Conservation (phyloP, 768 basidiomycete genomes). For the Macrocybe gigantea region DNA sequence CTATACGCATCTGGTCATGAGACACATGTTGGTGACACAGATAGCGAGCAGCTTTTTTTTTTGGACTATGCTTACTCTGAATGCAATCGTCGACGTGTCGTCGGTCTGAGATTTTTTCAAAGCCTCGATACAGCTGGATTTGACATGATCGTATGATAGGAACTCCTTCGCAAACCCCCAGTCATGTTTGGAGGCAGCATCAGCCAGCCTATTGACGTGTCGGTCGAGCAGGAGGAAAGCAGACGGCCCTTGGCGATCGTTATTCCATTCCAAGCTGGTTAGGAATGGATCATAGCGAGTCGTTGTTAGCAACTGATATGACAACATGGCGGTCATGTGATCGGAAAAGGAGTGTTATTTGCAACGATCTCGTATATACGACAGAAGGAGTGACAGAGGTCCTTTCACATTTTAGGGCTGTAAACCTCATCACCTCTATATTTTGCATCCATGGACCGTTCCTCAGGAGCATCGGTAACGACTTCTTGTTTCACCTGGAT, state of each 20-base stretch:
- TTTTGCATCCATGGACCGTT: constrained; percentile 13
- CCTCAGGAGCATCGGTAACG: constrained; percentile 13
- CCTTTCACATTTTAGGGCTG: constrained; percentile 6
- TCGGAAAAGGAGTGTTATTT: not conserved
- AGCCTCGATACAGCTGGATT: constrained; percentile 35
- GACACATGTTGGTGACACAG: not conserved
- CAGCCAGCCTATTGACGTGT: constrained; percentile 54
- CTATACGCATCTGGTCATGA: constrained; percentile 45
- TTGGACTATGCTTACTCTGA: constrained; percentile 31
- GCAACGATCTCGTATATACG: too few species aligned
- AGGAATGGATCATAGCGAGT: constrained; percentile 55
- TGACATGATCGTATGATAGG: constrained; percentile 35
- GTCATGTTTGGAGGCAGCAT: constrained; percentile 42
- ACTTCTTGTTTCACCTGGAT: constrained; percentile 20
- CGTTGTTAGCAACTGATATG: constrained; percentile 42
- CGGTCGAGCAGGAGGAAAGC: constrained; percentile 56
- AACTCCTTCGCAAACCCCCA: constrained; percentile 36
- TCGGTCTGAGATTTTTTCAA: not conserved
- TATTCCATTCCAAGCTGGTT: constrained; percentile 48
- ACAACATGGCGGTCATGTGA: constrained; percentile 2
- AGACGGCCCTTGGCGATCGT: constrained; percentile 43
- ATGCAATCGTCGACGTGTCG: constrained; percentile 12
- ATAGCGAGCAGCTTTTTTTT: not conserved
- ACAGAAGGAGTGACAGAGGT: not conserved
- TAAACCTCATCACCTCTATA: constrained; percentile 11